Conservation (phyloP, 257 asterid genomes). For the Solanum ossicruentum region DNA sequence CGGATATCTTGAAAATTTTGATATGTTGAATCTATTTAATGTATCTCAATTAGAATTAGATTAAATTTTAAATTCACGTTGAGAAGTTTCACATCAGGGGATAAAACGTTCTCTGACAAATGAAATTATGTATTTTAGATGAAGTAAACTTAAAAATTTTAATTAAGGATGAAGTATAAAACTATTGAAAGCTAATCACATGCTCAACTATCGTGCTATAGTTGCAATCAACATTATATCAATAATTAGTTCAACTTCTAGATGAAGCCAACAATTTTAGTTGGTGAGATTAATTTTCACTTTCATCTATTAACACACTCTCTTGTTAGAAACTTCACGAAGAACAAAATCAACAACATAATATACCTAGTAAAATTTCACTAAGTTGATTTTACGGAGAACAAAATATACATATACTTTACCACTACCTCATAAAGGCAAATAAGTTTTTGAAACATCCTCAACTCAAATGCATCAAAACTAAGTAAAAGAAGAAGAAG, state of each 20-base stretch:
- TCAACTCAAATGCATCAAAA: too few species aligned
- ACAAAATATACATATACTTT: too few species aligned
- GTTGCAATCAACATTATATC: neutral
- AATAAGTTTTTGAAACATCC: too few species aligned
- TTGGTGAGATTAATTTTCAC: neutral
- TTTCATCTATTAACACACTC: neutral
- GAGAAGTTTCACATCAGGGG: neutral
- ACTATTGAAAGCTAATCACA: neutral
- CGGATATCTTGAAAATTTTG: too few species aligned
- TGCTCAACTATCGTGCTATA: neutral
- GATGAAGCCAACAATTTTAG: neutral
- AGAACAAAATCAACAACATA: neutral
- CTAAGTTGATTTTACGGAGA: too few species aligned
- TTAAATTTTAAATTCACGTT: neutral
- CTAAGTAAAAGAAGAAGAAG: too few species aligned
- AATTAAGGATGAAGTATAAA: neutral
- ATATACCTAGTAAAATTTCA: too few species aligned
- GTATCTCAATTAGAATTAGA: neutral
- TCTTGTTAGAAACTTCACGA: neutral
- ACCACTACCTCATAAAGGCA: too few species aligned
- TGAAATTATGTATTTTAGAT: neutral
- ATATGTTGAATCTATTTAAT: too few species aligned
- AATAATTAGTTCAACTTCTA: neutral
- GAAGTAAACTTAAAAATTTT: neutral
- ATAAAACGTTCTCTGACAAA: neutral